phyloP scores from a whole-genome alignment of 1,284 basidiomycete genomes.

The Cryptococcus sp. region DNA sequence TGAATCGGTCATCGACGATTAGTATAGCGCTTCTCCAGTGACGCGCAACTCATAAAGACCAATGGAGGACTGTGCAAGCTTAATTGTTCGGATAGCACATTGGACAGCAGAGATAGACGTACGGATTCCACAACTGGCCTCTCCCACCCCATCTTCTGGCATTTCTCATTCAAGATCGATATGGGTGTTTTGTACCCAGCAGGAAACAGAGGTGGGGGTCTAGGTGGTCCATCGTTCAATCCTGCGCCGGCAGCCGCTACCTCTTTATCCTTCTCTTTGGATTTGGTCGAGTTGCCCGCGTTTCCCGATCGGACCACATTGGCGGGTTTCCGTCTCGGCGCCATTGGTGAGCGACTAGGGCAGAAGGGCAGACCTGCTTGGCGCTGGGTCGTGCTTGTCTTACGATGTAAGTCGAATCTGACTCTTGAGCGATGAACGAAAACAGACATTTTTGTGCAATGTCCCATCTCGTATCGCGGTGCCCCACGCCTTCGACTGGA shows the following conservation, averaged over 20 bases:
- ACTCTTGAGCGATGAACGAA: no score
- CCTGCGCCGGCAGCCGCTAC: constrained; percentile 5
- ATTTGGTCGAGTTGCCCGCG: constrained; percentile 75
- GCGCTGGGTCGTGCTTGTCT: no score
- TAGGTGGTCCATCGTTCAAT: constrained; percentile 27
- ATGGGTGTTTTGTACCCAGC: constrained; percentile 78
- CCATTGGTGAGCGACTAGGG: constrained; percentile 57
- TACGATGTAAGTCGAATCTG: no score
- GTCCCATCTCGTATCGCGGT: no score
- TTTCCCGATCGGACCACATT: constrained; percentile 80
- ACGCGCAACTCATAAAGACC: neutral
- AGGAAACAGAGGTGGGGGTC: constrained; percentile 66
- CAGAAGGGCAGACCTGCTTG: neutral
- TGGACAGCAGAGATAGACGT: constrained; percentile 33
- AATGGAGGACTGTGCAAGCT: neutral
- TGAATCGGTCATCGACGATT: neutral
- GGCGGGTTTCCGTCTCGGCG: constrained; percentile 63
- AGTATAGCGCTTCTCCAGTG: neutral
- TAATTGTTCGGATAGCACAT: neutral
- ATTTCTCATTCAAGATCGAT: constrained; percentile 75
- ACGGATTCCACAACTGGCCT: constrained; percentile 73
- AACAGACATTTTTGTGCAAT: no score
- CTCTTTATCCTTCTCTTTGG: constrained; percentile 20
- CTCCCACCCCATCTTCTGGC: constrained; percentile 84
- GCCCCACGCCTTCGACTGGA: no score